phyloP scores from a whole-genome alignment of 371 early-diverging fungal genomes.

The Syncephalastrum contaminatum region DNA sequence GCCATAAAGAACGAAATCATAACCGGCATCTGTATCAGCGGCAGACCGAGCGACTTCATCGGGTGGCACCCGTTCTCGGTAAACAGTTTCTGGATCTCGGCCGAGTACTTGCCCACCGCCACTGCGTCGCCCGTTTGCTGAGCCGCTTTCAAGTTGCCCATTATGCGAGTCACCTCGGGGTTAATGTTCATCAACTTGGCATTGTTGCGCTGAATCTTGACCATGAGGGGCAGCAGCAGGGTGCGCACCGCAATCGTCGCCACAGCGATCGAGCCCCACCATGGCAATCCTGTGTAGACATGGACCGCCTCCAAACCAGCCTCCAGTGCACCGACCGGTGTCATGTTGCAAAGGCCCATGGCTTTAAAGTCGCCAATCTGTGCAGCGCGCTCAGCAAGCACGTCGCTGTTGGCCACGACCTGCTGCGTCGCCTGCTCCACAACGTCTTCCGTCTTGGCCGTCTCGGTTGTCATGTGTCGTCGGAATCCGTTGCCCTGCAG shows the following conservation, averaged over 20 bases:
- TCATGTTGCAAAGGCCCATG: slow-evolving; percentile 72
- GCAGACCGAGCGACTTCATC: slow-evolving; percentile 60
- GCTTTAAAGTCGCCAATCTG: slow-evolving; percentile 80
- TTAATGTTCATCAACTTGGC: slow-evolving; percentile 74
- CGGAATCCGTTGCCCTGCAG: no score
- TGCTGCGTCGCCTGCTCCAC: no score
- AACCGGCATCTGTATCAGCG: slow-evolving; percentile 80
- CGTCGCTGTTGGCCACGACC: no score
- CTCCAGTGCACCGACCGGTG: slow-evolving; percentile 81
- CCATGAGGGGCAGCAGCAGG: slow-evolving; percentile 71
- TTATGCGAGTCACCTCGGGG: slow-evolving; percentile 72
- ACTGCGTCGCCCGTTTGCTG: slow-evolving; percentile 57
- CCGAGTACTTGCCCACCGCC: slow-evolving; percentile 50
- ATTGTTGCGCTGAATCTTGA: slow-evolving; percentile 74
- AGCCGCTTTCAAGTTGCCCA: slow-evolving; percentile 62
- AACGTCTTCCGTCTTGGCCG: no score
- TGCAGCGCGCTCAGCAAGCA: slow-evolving; percentile 39
- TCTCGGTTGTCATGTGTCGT: no score
- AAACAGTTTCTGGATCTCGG: slow-evolving; percentile 62
- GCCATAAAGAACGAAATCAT: slow-evolving; percentile 91
- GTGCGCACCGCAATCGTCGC: slow-evolving; percentile 74
- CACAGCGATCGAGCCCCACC: slow-evolving; percentile 88
- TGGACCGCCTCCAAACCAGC: slow-evolving; percentile 76
- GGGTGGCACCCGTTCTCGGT: slow-evolving; percentile 67
- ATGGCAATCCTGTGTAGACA: slow-evolving; percentile 84